Conservation (phyloP, 768 basidiomycete species). For the Lepiota subincarnata region DNA sequence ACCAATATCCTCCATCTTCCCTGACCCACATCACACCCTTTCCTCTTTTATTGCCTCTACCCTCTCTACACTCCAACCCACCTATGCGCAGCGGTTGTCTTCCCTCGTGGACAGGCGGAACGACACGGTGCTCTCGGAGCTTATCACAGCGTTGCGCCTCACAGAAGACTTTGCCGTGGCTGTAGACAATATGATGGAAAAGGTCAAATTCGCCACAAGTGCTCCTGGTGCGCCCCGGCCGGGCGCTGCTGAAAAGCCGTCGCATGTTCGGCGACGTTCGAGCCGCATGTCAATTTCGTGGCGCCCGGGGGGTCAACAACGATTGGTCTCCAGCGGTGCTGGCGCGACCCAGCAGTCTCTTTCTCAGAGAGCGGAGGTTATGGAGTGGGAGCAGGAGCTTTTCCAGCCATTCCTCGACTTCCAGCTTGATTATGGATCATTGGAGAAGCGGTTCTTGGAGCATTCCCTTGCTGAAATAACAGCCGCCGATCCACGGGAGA, state of each 20-base stretch:
- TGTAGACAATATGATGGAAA: constrained; percentile 75
- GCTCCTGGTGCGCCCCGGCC: constrained; percentile 13
- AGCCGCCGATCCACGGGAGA: constrained; percentile 38
- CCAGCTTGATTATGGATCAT: constrained; percentile 75
- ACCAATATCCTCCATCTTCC: constrained; percentile 82
- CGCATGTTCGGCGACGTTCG: constrained; percentile 47
- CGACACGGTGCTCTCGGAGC: constrained; percentile 55
- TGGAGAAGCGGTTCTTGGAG: constrained; percentile 73
- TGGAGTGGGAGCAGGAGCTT: constrained; percentile 87
- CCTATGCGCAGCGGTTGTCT: constrained; percentile 74
- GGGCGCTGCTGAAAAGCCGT: constrained; percentile 21
- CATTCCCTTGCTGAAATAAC: constrained; percentile 49
- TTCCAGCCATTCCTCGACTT: constrained; percentile 94
- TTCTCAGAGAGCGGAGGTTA: constrained; percentile 26
- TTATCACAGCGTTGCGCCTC: constrained; percentile 66
- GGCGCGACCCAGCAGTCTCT: constrained; percentile 19
- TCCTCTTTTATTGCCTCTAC: constrained; percentile 81
- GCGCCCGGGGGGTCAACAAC: constrained; percentile 36
- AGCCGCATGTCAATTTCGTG: constrained; percentile 65
- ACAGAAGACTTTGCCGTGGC: constrained; percentile 81
- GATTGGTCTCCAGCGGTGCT: constrained; percentile 22
- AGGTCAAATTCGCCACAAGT: constrained; percentile 42
- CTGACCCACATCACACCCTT: constrained; percentile 72
- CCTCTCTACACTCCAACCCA: constrained; percentile 75
- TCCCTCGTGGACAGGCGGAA: constrained; percentile 65